Conservation (phyloP, 108 stramenopile genomes). For the Pelagomonas calceolata region DNA sequence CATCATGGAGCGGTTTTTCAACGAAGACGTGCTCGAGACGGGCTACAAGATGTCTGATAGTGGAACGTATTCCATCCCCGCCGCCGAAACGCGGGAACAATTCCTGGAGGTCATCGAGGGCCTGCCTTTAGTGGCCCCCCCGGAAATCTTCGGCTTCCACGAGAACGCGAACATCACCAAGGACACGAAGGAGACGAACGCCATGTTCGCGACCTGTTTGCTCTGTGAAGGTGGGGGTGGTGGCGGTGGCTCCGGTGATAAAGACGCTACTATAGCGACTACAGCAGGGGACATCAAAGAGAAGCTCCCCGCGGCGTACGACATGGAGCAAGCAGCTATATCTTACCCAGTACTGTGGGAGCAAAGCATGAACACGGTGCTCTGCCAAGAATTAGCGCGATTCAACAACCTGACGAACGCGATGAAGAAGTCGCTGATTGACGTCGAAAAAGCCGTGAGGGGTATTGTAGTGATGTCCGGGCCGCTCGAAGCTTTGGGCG, state of each 20-base stretch:
- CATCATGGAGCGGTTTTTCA: conserved; percentile 36
- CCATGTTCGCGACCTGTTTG: conserved; percentile 33
- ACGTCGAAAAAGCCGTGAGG: conserved; percentile 42
- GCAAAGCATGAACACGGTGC: conserved; percentile 58
- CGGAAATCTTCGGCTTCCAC: conserved; percentile 54
- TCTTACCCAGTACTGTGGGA: conserved; percentile 46
- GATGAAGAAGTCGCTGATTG: conserved; percentile 21
- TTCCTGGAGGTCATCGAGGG: conserved; percentile 42
- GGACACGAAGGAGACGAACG: conserved; percentile 41
- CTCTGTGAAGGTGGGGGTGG: conserved; percentile 39
- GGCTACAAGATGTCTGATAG: not conserved
- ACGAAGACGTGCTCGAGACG: not conserved
- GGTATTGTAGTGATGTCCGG: conserved; percentile 50
- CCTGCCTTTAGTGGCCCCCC: conserved; percentile 26
- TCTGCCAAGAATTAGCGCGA: conserved; percentile 50
- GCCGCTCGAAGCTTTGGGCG: conserved; percentile 38
- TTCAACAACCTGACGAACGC: conserved; percentile 39
- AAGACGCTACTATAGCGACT: conserved; percentile 29
- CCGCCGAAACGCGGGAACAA: not conserved
- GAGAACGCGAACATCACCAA: conserved; percentile 52
- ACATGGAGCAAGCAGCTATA: conserved; percentile 42
- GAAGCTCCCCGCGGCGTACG: conserved; percentile 37
- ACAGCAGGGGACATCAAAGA: conserved; percentile 35
- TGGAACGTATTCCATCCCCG: not conserved
- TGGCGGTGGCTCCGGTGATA: conserved; percentile 22